Evolutionary conservation across 2,329 filamentous ascomycete genomes (phyloP).

Genomic region (Rhinocladiella mackenziei): DNA sequence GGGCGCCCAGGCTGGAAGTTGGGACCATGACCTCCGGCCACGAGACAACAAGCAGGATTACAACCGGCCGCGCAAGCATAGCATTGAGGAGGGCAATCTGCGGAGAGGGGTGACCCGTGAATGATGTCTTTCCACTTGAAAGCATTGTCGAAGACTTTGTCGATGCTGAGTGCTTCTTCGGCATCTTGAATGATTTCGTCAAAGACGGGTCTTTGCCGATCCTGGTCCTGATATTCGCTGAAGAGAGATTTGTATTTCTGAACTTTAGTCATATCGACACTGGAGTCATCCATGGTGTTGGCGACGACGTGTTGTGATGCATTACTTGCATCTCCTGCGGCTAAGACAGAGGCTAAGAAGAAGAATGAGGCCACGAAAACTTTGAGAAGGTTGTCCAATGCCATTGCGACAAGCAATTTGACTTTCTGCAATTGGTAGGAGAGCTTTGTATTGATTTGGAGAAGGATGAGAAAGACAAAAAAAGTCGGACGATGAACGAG

Average conservation of each 20-base stretch:
- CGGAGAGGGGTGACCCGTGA: not conserved
- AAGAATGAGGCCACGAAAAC: constrained; percentile 1
- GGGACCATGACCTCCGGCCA: not conserved
- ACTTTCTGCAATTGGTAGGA: not conserved
- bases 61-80: constrained; percentile 15
- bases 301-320: constrained; percentile 10
- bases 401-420: constrained; percentile 4
- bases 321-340: constrained; percentile 5
- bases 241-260: constrained; percentile 14
- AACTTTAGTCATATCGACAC: constrained; percentile 7
- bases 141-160: constrained; percentile 1
- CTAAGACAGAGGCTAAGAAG: not conserved
- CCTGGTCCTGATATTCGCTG: too few species aligned
- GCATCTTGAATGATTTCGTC: too few species aligned
- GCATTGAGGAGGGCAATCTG: constrained; percentile 10
- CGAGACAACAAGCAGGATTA: constrained; percentile 14
- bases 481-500: not conserved
- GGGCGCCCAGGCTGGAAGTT: not conserved
- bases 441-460: too few species aligned
- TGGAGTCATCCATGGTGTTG: constrained; percentile 4
- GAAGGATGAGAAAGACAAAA: not conserved
- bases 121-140: constrained; percentile 21
- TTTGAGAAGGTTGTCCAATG: constrained; percentile 2
- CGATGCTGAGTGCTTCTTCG: too few species aligned
- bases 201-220: too few species aligned